Percentiles rank a stretch among this genome's conserved stretches.
Conservation (phyloP, 768 basidiomycete genomes). For the Mycena rebaudengoi region DNA sequence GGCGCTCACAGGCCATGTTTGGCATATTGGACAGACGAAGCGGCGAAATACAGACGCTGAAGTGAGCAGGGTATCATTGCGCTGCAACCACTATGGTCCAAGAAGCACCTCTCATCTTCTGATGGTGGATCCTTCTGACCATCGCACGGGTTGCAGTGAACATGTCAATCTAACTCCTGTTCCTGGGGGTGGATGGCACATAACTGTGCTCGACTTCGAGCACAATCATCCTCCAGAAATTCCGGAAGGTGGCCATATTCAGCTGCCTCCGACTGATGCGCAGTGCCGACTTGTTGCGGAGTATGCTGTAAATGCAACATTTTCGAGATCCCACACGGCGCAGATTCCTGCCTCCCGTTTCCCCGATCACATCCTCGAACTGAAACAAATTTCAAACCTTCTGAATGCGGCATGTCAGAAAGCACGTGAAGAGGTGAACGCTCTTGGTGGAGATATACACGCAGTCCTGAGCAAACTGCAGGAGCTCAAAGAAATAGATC, state of each 20-base stretch:
- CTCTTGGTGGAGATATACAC: constrained; percentile 36
- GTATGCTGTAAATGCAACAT: not conserved
- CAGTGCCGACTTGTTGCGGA: constrained; percentile 23
- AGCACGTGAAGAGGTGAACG: constrained; percentile 24
- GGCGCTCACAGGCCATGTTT: not conserved
- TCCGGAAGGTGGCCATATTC: constrained; percentile 22
- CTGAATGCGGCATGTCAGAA: constrained; percentile 26
- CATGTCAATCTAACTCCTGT: constrained; percentile 28
- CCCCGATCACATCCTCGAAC: constrained; percentile 32
- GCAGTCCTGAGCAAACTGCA: constrained; percentile 33
- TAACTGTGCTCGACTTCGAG: constrained; percentile 24
- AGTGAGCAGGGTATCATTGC: not conserved
- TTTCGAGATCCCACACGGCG: not conserved
- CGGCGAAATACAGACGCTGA: not conserved
- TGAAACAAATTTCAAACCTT: constrained; percentile 39
- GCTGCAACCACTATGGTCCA: not conserved
- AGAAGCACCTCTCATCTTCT: not conserved
- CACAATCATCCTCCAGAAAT: constrained; percentile 38
- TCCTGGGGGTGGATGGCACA: constrained; percentile 14
- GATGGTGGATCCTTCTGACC: constrained; percentile 4
- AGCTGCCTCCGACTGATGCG: constrained; percentile 24
- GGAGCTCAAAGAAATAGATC: constrained; percentile 11
- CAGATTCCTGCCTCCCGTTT: constrained; percentile 7
- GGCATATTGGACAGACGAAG: not conserved
- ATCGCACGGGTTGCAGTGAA: constrained; percentile 22